Evolutionary conservation across 2,329 filamentous ascomycete species (phyloP).

Genomic region (Neoarthrinium moseri): DNA sequence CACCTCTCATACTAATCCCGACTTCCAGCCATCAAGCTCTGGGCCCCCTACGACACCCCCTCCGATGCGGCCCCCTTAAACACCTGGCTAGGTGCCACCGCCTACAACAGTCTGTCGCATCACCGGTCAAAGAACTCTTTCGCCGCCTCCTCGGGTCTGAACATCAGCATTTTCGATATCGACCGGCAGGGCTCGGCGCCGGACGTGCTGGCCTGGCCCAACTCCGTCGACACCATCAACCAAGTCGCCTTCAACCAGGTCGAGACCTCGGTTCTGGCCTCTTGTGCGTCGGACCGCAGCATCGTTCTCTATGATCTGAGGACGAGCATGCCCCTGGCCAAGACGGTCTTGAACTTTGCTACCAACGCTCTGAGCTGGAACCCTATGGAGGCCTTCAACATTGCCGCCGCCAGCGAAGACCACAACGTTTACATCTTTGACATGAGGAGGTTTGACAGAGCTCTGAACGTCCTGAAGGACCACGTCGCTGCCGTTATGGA

Average conservation of each 20-base stretch:
- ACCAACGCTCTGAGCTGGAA: constrained; percentile 89
- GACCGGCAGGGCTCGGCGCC: constrained; percentile 45
- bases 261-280: constrained; percentile 87
- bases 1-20: no score
- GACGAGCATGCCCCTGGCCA: constrained; percentile 78
- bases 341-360: constrained; percentile 77
- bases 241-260: constrained; percentile 88
- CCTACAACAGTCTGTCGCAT: constrained; percentile 81
- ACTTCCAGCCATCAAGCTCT: constrained; percentile 90
- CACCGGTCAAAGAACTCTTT: constrained; percentile 79
- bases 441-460: constrained; percentile 84
- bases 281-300: constrained; percentile 79
- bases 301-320: constrained; percentile 91
- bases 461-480: constrained; percentile 75
- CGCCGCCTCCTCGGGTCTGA: constrained; percentile 66
- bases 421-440: constrained; percentile 92
- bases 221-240: constrained; percentile 85
- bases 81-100: constrained; percentile 79
- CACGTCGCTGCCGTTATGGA: constrained; percentile 81
- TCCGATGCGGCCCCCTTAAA: constrained; percentile 70
- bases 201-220: constrained; percentile 77
- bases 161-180: constrained; percentile 86
- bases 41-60: constrained; percentile 79
- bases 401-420: constrained; percentile 90
- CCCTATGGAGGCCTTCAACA: constrained; percentile 95